Evolutionary conservation across 106 monocot genomes (phyloP), one percentile per base, ranked within the genome.

Genomic region (Acanthochlamys bracteata): DNA sequence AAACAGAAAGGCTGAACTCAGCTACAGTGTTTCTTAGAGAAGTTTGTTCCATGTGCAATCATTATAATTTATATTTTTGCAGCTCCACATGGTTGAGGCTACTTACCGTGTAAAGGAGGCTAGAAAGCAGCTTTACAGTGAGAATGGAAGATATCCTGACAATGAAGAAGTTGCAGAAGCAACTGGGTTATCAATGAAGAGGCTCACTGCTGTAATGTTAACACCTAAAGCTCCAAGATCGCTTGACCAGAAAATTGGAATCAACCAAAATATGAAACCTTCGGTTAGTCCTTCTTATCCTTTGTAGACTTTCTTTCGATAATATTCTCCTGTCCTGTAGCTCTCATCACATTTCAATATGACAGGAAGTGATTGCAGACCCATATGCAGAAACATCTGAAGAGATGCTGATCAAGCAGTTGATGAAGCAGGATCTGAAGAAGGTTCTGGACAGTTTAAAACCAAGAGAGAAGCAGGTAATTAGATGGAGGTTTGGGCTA

Each of bases 11-110:
- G 6, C 33, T 33, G 33, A 33, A 33, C 33, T 33, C 1, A 33
- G 6, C 6, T 33, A 33, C 33, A 1, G 1, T 33, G 33, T 33
- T 33, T 33, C 33, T 33, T 33, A 33, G 6, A 33, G 33, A 33
- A 3, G 33, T n/a, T n/a, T 33, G 33, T 33, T 33, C 33, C 33
- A 33, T 33, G 33, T 33, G 6, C 6, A 33, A 33, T 49, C 10
- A 10, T 17, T 49, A 49, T 12, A 10, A 49, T 49, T 2, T 49
- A 17, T 17, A 49, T 49, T 49, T 17, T n/a, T 49, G 60, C 71
- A 95, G 95, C 80, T 84, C 25, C 79, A 84, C 78, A 90, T 95
- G 90, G 95, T 90, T 24, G 90, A 95, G 20, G 95, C 95, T 24
- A 88, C 80, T 24, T 90, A 87, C 57, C 78, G 80, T 42, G 90